Evolutionary conservation across 1,284 basidiomycete genomes (phyloP), one percentile per base, ranked within the genome.

Genomic region (Coniferiporia weirii): DNA sequence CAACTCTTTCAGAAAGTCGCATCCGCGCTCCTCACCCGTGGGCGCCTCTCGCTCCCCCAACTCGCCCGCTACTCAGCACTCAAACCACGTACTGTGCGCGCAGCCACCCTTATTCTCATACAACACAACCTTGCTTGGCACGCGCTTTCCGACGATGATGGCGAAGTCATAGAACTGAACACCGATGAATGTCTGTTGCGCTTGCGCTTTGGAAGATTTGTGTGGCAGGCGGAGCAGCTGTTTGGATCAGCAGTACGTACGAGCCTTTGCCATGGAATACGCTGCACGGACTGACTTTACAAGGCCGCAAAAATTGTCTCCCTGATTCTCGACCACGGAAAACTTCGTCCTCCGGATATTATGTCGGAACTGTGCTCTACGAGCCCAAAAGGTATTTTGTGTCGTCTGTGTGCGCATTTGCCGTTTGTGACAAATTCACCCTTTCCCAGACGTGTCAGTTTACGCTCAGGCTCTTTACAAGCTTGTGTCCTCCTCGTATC

Each of bases 61-160:
- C 74, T 96, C 40, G 77, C 90, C 49, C 85, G 85, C 51, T 84
- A 83, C 69, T 81, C 89, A 45, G 70, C 72, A n/a, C 70, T 91
- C 44, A 85, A 84, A 67, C 79, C 85, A 7, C 80, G 86, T 15
- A 83, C 82, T 1, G 80, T 89, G 32, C 84, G 90, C 56, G 87
- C 88, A 19, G 79, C 87, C 32, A 77, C 98, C 52, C 75, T 98
- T 58, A 83, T 90, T 53, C 83, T 99, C 55, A 81, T 95, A 22
- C 95, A 98, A 72, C 95, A 99, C 72, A 94, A 95, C 70, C 75
- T 98, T 56, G 79, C 95, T 44, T 93, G 91, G 82, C 88, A 94
- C 68, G 85, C 90, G 2, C 80, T 82, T 50, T 82, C 81, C 4
- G 83, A 85, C 38, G 84, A 85, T n/a, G 90, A 87, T 50, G 82